Percentiles rank a stretch among this genome's conserved stretches.
phyloP scores from a whole-genome alignment of 352 stramenopile genomes.

The Globisporangium barbulae region DNA sequence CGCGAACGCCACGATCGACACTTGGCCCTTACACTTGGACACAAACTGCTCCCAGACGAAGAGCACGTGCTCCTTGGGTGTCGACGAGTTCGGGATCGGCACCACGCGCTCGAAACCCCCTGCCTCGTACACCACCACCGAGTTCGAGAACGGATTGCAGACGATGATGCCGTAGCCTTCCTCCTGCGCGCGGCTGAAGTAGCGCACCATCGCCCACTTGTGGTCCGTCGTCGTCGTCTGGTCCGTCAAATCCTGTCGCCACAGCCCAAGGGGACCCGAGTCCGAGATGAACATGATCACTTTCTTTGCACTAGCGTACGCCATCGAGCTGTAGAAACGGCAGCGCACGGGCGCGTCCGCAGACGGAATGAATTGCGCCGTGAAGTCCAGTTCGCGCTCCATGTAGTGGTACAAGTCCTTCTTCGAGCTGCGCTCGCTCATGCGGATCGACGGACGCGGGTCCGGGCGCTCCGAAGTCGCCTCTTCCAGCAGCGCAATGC shows the following conservation, averaged over 20 bases:
- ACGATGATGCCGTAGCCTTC: constrained; percentile 85
- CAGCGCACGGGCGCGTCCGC: constrained; percentile 84
- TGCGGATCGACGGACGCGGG: constrained; percentile 30
- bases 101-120: constrained; percentile 84
- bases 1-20: constrained; percentile 83
- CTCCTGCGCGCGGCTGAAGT: constrained; percentile 80
- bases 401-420: constrained; percentile 88
- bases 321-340: constrained; percentile 87
- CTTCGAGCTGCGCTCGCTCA: constrained; percentile 53
- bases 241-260: constrained; percentile 70
- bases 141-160: constrained; percentile 88
- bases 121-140: constrained; percentile 85
- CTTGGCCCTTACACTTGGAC: constrained; percentile 76
- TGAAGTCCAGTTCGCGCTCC: constrained; percentile 83
- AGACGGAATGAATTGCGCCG: constrained; percentile 80
- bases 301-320: constrained; percentile 84
- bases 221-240: constrained; percentile 63
- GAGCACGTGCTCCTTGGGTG: constrained; percentile 81
- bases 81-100: constrained; percentile 80
- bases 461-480: constrained; percentile 23
- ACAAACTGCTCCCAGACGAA: constrained; percentile 88
- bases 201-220: constrained; percentile 87
- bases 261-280: constrained; percentile 80
- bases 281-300: constrained; percentile 85
- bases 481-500: constrained; percentile 75